These are phyloP conservation scores for Meredithiella fracta DNA, from an alignment of 2,329 filamentous ascomycete genomes.

Conservation along the genomic window DNA sequence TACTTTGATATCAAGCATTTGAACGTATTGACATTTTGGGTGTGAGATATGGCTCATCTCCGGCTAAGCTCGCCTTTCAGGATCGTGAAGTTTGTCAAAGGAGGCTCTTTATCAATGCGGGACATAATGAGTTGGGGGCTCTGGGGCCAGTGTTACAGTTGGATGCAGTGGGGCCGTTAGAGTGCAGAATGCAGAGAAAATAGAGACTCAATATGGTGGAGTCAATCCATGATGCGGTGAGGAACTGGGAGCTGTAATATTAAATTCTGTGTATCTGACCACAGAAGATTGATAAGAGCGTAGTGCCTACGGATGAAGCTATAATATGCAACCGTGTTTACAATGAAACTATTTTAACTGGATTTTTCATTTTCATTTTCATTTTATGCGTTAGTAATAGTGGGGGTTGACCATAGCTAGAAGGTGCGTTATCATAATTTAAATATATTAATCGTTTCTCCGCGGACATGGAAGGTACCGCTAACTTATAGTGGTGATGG, in stretches of 20 bases:
- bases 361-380: too few relatives aligned
- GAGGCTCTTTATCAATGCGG: constrained; percentile 1
- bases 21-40: neutral
- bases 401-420: neutral
- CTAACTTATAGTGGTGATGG: neutral
- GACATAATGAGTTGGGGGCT: neutral
- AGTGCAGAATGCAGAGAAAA: neutral
- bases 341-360: too few relatives aligned
- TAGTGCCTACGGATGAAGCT: neutral
- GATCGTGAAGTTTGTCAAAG: constrained; percentile 2
- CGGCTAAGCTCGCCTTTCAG: neutral
- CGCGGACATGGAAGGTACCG: neutral
- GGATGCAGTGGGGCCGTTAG: neutral
- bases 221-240: neutral
- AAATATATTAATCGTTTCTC: neutral
- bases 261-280: neutral
- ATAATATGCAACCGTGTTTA: too few relatives aligned
- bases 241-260: neutral
- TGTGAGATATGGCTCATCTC: neutral
- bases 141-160: neutral
- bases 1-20: too few relatives aligned
- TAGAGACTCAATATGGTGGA: neutral
- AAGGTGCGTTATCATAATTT: neutral
- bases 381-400: neutral
- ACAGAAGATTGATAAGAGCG: too few relatives aligned